Conservation (phyloP, 2,329 filamentous ascomycete genomes). For the Trichoderma aggressivum region DNA sequence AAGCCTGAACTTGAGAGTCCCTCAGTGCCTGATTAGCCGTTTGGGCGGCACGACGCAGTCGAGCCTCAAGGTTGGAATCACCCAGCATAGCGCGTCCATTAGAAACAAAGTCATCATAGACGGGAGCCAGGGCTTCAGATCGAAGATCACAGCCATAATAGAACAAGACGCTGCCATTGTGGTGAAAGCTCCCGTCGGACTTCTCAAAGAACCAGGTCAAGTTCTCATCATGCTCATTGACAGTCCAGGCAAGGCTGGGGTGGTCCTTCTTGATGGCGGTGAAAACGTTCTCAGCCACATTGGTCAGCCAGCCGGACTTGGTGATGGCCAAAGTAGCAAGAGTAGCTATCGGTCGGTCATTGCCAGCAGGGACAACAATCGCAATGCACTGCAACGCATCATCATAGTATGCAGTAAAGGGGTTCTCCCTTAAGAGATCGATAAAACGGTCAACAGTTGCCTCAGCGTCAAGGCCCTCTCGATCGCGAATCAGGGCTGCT, state of each 20-base stretch:
- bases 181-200: slow-evolving; percentile 85
- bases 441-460: slow-evolving; percentile 86
- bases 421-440: slow-evolving; percentile 68
- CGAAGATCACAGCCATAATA: slow-evolving; percentile 88
- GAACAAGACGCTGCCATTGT: slow-evolving; percentile 86
- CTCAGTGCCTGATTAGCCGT: slow-evolving; percentile 57
- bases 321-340: slow-evolving; percentile 90
- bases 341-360: slow-evolving; percentile 68
- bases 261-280: slow-evolving; percentile 90
- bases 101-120: slow-evolving; percentile 81
- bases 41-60: slow-evolving; percentile 73
- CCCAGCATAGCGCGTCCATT: slow-evolving; percentile 84
- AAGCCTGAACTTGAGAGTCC: slow-evolving; percentile 25
- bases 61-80: slow-evolving; percentile 83
- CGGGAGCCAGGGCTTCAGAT: slow-evolving; percentile 69
- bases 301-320: slow-evolving; percentile 90
- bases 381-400: slow-evolving; percentile 90
- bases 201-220: slow-evolving; percentile 98
- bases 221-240: slow-evolving; percentile 93
- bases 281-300: slow-evolving; percentile 94
- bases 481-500: slow-evolving; percentile 75
- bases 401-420: slow-evolving; percentile 93
- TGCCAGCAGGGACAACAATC: slow-evolving; percentile 73
- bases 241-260: slow-evolving; percentile 90
- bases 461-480: slow-evolving; percentile 75